Evolutionary conservation across 495 filamentous ascomycete species (phyloP), one percentile per base, ranked within the genome.

Genomic region (Penicillium daleae): DNA sequence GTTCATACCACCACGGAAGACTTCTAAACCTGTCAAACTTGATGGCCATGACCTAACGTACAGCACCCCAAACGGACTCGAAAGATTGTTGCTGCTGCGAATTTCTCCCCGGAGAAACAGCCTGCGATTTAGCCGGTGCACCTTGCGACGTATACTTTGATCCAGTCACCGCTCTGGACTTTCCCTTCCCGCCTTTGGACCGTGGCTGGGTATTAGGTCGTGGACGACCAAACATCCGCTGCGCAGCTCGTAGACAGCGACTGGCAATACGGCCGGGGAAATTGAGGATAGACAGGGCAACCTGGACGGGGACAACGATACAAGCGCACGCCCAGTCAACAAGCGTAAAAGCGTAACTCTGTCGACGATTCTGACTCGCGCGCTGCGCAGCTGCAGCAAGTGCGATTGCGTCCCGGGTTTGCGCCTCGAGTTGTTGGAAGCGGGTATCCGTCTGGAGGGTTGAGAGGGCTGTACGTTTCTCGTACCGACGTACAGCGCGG

Each of bases 401-500:
- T 1, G 90, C 82, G 48, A 97, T 80, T 1, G 92, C 90, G 65
- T 97, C 93, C 32, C 86, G 85, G 21, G 96, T 71, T 42, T 90
- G 83, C 0, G 75, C 69, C 59, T 96, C 89, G 17, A 97, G 76
- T 26, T 86, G 83, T 26, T 82, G 79, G 37, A 98, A 82, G 19
- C 90, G 85, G 19, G 83, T 82, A 50, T 98, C 92, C 10, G 87
- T 94, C 63, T 93, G 87, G 56, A 88, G 81, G 0, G 87, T 77
- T 21, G 89, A 83, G 2, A 93, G 74, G 0, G 89, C 87, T 12
- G 88, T 86, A 60, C 92, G 89, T 73, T 97, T 97, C 78, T 99
- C 95, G 65, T 97, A 97, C n/a, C 92, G 87, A 15, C 95, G 85
- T 31, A 98, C 89, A 0, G 95, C 95, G 21, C 95, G 89, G 61